Base-by-base conservation (phyloP, 192 early-diverging fungal species). In the Haplosporangium gracile region DNA sequence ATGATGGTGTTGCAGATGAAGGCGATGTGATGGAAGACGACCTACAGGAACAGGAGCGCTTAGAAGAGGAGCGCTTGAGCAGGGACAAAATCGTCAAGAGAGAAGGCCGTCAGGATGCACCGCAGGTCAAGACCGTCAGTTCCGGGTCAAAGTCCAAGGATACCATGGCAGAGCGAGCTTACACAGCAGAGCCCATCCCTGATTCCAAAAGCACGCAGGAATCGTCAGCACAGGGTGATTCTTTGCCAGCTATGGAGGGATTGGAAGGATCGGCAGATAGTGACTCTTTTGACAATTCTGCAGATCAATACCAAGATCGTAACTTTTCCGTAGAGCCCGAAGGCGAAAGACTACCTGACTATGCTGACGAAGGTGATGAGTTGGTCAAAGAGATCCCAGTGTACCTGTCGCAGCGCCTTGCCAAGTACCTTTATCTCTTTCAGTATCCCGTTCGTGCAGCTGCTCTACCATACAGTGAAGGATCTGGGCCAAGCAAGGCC, bases 351-450 rank as follows among this genome's bases (percentile, higher is more conserved):
- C 51, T 76, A 20, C 86, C 80, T 24, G 86, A 88, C 45, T 88
- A 82, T 69, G 81, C 75, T 13, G 86, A 90, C 24, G 90, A 91
- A 38, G 93, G 94, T 70, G 94, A 95, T 65, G 92, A 94, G 73
- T 82, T 97, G 39, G 78, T 95, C 40, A 92, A 91, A 20, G 95
- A 97, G 81, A 92, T 97, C 57, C 95, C 96, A 18, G 94, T 99
- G 2, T 98, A 91, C 80, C 87, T 98, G 26, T 93, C 96, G 5
- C 90, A 93, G 42, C 77, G 92, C 57, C 89, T 98, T 0, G 88
- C 90, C 15, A 91, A 95, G 69, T 82, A 93, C 79, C 90, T 99
- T 18, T 93, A 95, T 72, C 83, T 98, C 26, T 90, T 97, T 39
- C 97, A 98, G 88, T 97, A 95, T 77, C 98, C 97, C 34, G 91